These are phyloP conservation scores for Neoscytalidium dimidiatum DNA, from an alignment of 2,329 filamentous ascomycete species.

Conservation along the genomic window DNA sequence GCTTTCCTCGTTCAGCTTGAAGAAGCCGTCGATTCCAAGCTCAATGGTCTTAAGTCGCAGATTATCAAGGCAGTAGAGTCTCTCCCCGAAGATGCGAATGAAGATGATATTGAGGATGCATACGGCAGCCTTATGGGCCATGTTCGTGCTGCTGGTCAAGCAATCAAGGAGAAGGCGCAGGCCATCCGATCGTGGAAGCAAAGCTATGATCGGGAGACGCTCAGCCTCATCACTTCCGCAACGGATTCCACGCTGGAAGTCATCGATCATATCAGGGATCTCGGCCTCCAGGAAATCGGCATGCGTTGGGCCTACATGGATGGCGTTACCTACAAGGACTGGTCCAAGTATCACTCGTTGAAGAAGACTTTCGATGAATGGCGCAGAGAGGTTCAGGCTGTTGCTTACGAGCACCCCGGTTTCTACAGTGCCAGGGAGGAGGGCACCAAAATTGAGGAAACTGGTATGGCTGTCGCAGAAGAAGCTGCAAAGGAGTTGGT, in stretches of 20 bases:
- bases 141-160: constrained; percentile 68
- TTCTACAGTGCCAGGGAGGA: constrained; percentile 68
- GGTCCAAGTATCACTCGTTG: constrained; percentile 90
- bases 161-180: constrained; percentile 76
- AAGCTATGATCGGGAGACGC: constrained; percentile 69
- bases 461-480: constrained; percentile 79
- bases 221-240: constrained; percentile 68
- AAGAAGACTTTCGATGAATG: constrained; percentile 82
- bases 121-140: constrained; percentile 55
- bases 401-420: constrained; percentile 73
- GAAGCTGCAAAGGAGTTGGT: constrained; percentile 77
- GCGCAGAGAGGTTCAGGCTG: constrained; percentile 76
- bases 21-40: constrained; percentile 63
- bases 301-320: constrained; percentile 96
- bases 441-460: constrained; percentile 70
- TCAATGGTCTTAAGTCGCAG: constrained; percentile 65
- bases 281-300: constrained; percentile 87
- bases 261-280: constrained; percentile 76
- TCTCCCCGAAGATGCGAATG: constrained; percentile 61
- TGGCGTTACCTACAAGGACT: constrained; percentile 94
- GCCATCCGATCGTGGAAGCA: constrained; percentile 76
- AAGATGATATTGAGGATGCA: constrained; percentile 53
- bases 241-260: constrained; percentile 81
- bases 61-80: constrained; percentile 59
- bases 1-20: constrained; percentile 70